Conservation (phyloP, 179 eudicot genomes). For the Nepenthes alata region DNA sequence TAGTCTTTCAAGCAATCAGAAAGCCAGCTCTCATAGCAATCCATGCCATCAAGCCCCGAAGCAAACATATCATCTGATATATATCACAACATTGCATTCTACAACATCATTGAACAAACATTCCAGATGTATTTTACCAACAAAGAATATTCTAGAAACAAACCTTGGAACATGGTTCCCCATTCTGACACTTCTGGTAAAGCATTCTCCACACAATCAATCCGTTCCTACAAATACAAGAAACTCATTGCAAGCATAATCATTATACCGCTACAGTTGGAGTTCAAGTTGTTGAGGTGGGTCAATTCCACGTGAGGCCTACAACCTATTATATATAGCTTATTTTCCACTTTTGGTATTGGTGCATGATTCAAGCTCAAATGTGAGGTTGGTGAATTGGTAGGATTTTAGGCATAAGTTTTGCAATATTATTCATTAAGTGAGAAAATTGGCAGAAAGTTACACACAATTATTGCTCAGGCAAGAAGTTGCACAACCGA, state of each 20-base stretch:
- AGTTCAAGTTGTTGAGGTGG: background rate
- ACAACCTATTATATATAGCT: no score
- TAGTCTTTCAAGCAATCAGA: constrained; percentile 69
- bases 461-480: no score
- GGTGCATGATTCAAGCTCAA: no score
- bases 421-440: no score
- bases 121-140: background rate
- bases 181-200: constrained; percentile 43
- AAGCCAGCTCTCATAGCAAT: constrained; percentile 70
- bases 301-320: background rate
- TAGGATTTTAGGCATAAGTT: no score
- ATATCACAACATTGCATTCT: background rate
- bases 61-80: constrained; percentile 29
- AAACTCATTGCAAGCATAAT: background rate
- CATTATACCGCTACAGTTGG: background rate
- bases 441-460: no score
- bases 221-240: constrained; percentile 38
- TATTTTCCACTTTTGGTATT: no score
- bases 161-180: constrained; percentile 66
- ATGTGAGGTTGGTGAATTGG: no score
- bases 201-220: constrained; percentile 38
- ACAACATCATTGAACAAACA: background rate
- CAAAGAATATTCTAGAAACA: constrained; percentile 11
- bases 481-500: no score
- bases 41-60: constrained; percentile 43